Percentiles rank a stretch among this genome's conserved stretches.
phyloP scores from a whole-genome alignment of 345 rosid species.

The Ricinus communis region DNA sequence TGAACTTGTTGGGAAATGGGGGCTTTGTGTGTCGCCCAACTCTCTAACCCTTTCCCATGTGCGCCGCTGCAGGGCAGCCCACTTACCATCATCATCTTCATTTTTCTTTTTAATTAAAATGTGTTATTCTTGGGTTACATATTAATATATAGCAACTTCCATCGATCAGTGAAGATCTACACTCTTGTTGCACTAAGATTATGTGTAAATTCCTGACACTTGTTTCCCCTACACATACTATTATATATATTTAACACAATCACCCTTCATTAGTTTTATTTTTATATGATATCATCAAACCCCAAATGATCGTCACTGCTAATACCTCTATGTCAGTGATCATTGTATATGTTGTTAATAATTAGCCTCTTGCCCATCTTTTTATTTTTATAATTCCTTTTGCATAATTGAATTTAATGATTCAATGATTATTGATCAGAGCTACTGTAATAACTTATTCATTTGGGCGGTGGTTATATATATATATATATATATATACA shows the following conservation, averaged over 20 bases:
- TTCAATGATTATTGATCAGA: constrained; percentile 33
- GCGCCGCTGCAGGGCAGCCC: constrained; percentile 50
- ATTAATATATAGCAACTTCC: no score
- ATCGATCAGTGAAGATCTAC: constrained; percentile 13
- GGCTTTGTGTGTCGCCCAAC: constrained; percentile 44
- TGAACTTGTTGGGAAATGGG: constrained; percentile 38
- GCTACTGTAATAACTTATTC: constrained; percentile 2
- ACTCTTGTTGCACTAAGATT: constrained; percentile 14
- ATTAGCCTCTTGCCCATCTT: constrained; percentile 2
- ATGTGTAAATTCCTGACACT: constrained; percentile 26
- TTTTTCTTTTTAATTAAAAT: no score
- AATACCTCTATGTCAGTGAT: not conserved
- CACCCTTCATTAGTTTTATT: no score
- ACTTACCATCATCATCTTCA: constrained; percentile 9
- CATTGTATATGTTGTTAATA: not conserved
- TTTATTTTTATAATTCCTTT: not conserved
- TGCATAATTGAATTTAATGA: constrained; percentile 6
- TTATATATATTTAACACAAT: no score
- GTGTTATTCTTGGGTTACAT: no score
- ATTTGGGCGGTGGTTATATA: constrained; percentile 21
- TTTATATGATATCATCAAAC: no score
- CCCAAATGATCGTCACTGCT: no score
- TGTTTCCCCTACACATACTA: constrained; percentile 20
- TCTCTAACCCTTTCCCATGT: constrained; percentile 48
- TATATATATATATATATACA: no score